A percentile compares a stretch with the other conserved stretches of the same genome.
These are phyloP conservation scores for Candida sanyiensis DNA, from an alignment of 805 yeast genomes.

Conservation along the genomic window DNA sequence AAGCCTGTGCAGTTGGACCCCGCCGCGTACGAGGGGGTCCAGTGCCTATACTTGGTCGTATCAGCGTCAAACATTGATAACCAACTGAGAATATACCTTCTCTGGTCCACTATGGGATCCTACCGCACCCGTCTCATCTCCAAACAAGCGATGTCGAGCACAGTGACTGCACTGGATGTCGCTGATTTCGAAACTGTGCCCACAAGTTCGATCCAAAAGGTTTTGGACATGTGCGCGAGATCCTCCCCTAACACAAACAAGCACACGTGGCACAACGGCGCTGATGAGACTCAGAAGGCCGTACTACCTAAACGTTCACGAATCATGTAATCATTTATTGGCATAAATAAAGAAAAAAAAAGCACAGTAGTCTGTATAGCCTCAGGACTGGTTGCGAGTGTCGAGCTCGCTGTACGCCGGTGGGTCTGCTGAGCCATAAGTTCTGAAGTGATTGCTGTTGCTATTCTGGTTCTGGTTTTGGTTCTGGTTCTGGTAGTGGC, in stretches of 20 bases:
- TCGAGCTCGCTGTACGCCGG: slow-evolving; percentile 11
- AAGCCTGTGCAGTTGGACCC: slow-evolving; percentile 2
- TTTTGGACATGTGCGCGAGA: background rate
- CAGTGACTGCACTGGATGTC: slow-evolving; percentile 2
- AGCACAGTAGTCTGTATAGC: too few relatives aligned
- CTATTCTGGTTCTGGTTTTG: background rate
- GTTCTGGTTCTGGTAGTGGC: slow-evolving; percentile 6
- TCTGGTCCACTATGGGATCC: background rate
- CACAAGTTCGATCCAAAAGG: background rate
- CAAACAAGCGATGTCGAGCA: background rate
- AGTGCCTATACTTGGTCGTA: background rate
- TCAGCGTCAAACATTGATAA: slow-evolving; percentile 5
- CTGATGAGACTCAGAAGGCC: background rate
- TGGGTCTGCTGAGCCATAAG: slow-evolving; percentile 10
- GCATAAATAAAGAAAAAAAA: too few relatives aligned
- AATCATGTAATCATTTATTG: slow-evolving; percentile 2
- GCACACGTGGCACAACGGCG: background rate
- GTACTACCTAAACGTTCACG: slow-evolving; percentile 4
- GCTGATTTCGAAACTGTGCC: background rate
- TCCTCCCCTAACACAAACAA: slow-evolving; percentile 1
- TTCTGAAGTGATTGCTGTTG: slow-evolving; percentile 3
- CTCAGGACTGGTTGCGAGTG: too few relatives aligned
- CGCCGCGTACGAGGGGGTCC: background rate
- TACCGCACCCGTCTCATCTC: slow-evolving; percentile 2
- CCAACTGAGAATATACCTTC: slow-evolving; percentile 4